These are phyloP conservation scores for Candida dajiaensis DNA, from an alignment of 805 yeast species.

Conservation along the genomic window DNA sequence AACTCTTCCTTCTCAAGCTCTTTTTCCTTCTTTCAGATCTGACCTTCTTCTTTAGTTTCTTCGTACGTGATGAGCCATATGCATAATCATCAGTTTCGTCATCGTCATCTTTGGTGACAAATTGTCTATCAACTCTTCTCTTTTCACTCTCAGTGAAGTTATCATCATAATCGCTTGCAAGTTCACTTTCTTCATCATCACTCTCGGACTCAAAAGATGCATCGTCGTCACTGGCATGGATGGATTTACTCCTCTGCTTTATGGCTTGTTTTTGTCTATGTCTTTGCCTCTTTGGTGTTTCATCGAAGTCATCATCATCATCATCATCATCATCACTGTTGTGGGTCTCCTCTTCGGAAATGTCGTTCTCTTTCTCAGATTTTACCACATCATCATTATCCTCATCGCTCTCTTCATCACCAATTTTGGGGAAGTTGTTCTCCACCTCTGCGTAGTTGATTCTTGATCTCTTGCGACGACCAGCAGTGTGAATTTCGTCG, in stretches of 20 bases:
- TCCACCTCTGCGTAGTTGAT: constrained; percentile 32
- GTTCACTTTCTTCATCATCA: constrained; percentile 28
- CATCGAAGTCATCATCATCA: constrained; percentile 7
- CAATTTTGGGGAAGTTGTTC: constrained; percentile 25
- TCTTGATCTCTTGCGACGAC: constrained; percentile 26
- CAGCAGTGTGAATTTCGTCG: constrained; percentile 24
- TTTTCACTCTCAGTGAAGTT: constrained; percentile 11
- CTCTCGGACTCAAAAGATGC: constrained; percentile 36
- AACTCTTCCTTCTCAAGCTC: not conserved
- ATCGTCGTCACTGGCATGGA: constrained; percentile 26
- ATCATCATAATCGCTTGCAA: constrained; percentile 8
- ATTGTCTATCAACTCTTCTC: constrained; percentile 18
- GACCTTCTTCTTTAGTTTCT: not conserved
- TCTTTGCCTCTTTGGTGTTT: not conserved
- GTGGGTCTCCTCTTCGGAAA: constrained; percentile 1
- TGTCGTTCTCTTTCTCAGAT: constrained; percentile 1
- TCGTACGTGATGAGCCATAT: constrained; percentile 4
- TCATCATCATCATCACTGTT: constrained; percentile 10
- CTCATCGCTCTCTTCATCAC: constrained; percentile 15
- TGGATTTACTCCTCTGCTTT: constrained; percentile 9
- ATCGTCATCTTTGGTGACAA: constrained; percentile 24
- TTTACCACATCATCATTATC: not conserved
- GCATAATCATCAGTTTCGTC: constrained; percentile 19
- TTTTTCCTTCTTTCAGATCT: constrained; percentile 21
- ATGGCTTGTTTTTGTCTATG: constrained; percentile 3